These are phyloP conservation scores for Pleurostoma richardsiae DNA, from an alignment of 2,329 filamentous ascomycete species.

Conservation along the genomic window DNA sequence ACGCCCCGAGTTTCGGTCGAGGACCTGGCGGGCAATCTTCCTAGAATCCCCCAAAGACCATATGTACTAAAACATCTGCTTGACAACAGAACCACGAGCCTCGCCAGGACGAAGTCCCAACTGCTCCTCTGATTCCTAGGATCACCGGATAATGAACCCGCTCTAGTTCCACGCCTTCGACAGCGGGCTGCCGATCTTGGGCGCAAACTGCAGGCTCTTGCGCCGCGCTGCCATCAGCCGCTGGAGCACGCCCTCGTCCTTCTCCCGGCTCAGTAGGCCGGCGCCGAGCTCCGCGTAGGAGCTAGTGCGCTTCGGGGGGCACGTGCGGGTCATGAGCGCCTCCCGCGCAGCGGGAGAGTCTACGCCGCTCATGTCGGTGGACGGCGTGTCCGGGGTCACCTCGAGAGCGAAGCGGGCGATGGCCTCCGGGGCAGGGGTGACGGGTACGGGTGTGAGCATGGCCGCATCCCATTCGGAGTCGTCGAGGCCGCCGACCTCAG, in stretches of 20 bases:
- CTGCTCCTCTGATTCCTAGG: no score
- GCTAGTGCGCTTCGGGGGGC: slow-evolving; percentile 42
- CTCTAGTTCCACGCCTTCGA: slow-evolving; percentile 46
- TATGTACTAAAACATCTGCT: not conserved
- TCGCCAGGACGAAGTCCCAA: not conserved
- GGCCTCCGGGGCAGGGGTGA: slow-evolving; percentile 52
- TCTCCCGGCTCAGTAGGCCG: slow-evolving; percentile 40
- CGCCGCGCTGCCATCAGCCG: slow-evolving; percentile 66
- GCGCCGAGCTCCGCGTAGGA: slow-evolving; percentile 32
- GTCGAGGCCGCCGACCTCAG: slow-evolving; percentile 30
- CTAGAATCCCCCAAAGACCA: not conserved
- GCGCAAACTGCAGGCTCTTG: slow-evolving; percentile 74
- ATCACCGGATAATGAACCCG: no score
- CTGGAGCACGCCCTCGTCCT: slow-evolving; percentile 53
- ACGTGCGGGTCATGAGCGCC: slow-evolving; percentile 44
- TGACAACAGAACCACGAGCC: not conserved
- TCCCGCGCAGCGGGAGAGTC: slow-evolving; percentile 21
- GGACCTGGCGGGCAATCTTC: no score
- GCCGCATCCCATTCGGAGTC: slow-evolving; percentile 32
- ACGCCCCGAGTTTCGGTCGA: no score
- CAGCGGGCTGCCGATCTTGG: slow-evolving; percentile 69
- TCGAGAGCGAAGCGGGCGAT: slow-evolving; percentile 48
- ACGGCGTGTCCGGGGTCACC: slow-evolving; percentile 39
- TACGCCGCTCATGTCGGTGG: slow-evolving; percentile 22
- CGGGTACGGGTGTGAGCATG: slow-evolving; percentile 51